These are phyloP conservation scores for Kazachstania viticola DNA, from an alignment of 805 yeast genomes.

Conservation along the genomic window DNA sequence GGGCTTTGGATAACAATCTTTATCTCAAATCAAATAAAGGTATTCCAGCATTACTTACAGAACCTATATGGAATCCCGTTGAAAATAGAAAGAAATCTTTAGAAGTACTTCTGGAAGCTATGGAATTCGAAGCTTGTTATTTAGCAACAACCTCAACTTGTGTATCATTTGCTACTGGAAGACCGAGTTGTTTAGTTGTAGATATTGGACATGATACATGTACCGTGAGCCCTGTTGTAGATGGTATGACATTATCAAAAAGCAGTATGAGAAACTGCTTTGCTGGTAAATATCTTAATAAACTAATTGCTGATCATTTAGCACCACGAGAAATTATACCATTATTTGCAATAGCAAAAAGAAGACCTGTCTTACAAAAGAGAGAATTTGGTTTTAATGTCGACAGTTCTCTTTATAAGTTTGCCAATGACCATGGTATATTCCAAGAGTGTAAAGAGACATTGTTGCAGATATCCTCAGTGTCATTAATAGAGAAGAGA, in stretches of 20 bases:
- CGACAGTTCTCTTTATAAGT: constrained; percentile 44
- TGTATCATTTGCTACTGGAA: constrained; percentile 77
- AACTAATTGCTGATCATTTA: constrained; percentile 19
- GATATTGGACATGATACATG: constrained; percentile 74
- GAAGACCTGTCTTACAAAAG: constrained; percentile 22
- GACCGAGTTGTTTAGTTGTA: constrained; percentile 77
- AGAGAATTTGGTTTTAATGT: constrained; percentile 16
- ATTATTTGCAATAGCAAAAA: constrained; percentile 22
- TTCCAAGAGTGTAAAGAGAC: constrained; percentile 71
- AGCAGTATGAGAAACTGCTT: constrained; percentile 61
- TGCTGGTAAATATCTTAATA: constrained; percentile 53
- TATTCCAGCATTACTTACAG: constrained; percentile 65
- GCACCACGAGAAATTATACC: constrained; percentile 27
- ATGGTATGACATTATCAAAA: constrained; percentile 63
- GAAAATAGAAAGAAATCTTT: constrained; percentile 57
- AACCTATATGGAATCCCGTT: constrained; percentile 73
- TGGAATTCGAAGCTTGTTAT: constrained; percentile 70
- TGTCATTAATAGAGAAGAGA: constrained; percentile 11
- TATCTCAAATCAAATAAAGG: constrained; percentile 32
- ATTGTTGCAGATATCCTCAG: constrained; percentile 37
- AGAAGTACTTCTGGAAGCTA: constrained; percentile 58
- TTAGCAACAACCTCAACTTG: constrained; percentile 78
- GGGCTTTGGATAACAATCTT: constrained; percentile 42
- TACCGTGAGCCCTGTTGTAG: constrained; percentile 73
- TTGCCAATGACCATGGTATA: constrained; percentile 40